Evolutionary conservation across 164 flowering plant genomes (phyloP).

Genomic region (Brasenia schreberi): DNA sequence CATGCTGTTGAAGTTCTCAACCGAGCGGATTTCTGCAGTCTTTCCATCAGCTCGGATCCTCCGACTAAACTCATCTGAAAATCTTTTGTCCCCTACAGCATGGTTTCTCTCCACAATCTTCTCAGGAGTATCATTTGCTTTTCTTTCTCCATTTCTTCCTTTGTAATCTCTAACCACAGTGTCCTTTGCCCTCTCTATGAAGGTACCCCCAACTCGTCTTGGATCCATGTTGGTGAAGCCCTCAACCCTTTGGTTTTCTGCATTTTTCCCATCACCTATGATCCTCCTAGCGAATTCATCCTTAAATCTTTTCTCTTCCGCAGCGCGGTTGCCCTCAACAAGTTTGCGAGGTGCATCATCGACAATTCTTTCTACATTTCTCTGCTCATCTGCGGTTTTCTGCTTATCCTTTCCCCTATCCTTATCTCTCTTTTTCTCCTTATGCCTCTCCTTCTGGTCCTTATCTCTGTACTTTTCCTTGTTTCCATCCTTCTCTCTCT

Average conservation of each 20-base stretch:
- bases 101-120: constrained; percentile 2
- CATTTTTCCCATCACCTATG: constrained; percentile 29
- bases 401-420: constrained; percentile 28
- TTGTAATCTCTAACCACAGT: constrained; percentile 3
- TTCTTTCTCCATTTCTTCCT: constrained; percentile 11
- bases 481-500: constrained; percentile 25
- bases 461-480: constrained; percentile 41
- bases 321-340: constrained; percentile 3
- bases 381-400: constrained; percentile 14
- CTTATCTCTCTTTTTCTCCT: constrained; percentile 48
- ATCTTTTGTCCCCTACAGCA: too few relatives aligned
- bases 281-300: constrained; percentile 7
- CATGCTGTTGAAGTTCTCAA: constrained; percentile 17
- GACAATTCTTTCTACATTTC: constrained; percentile 9
- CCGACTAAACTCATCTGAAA: background rate
- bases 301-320: background rate
- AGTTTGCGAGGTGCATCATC: constrained; percentile 10
- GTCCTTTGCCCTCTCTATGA: constrained; percentile 10
- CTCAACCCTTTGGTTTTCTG: constrained; percentile 22
- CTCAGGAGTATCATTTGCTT: constrained; percentile 9
- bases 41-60: constrained; percentile 29
- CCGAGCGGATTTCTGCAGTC: constrained; percentile 20
- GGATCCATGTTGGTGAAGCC: constrained; percentile 16
- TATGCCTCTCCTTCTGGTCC: constrained; percentile 52
- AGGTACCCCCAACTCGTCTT: constrained; percentile 23